Evolutionary conservation across 805 yeast genomes (phyloP), one percentile per base, ranked within the genome.

Genomic region (Clavispora phyllophila): DNA sequence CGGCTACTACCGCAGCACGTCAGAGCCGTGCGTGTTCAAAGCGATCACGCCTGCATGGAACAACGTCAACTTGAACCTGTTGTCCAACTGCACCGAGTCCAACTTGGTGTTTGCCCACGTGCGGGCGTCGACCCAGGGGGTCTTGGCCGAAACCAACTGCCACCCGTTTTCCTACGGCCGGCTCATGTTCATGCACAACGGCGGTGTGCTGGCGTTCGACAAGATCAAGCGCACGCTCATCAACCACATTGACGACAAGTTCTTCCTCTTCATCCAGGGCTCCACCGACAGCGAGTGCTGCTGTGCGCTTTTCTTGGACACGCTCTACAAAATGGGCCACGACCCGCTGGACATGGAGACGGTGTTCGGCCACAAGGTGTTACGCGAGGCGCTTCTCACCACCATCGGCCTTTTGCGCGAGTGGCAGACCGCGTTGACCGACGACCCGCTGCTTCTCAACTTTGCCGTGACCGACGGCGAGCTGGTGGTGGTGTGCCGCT

Each of bases 11-110:
- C 55, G 68, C 8, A 48, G 61, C 10, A 55, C 53, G 33, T 78
- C 79, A 34, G 86, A 88, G 2, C 98, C 99, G 20, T 93, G 98
- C 63, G 76, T 89, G 2, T 93, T 87, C 68, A 82, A 88, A 53
- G 98, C 98, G 10, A 93, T 90, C 37, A 93, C 99, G 0, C 99
- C 99, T 0, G 95, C 96, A 0, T 93, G 99, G 99, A 93, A 93
- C 66, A 93, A 93, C 62, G 79, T 86, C 56, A 93, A 93, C 57
- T 68, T 93, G 43, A 91, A 87, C 45, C 79, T 89, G 28, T 68
- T 93, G 24, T 87, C 96, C 0, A 87, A 81, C 56, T 88, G 91
- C 68, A 93, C 99, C 2, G 81, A 85, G 58, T 83, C 95, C 1
- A 72, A 75, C 40, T 66, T 90, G 39, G 87, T 91, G 2, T 93